Percentiles rank a stretch among this genome's conserved stretches.
These are phyloP conservation scores for Malassezia caprae DNA, from an alignment of 1,284 basidiomycete species.

Conservation along the genomic window DNA sequence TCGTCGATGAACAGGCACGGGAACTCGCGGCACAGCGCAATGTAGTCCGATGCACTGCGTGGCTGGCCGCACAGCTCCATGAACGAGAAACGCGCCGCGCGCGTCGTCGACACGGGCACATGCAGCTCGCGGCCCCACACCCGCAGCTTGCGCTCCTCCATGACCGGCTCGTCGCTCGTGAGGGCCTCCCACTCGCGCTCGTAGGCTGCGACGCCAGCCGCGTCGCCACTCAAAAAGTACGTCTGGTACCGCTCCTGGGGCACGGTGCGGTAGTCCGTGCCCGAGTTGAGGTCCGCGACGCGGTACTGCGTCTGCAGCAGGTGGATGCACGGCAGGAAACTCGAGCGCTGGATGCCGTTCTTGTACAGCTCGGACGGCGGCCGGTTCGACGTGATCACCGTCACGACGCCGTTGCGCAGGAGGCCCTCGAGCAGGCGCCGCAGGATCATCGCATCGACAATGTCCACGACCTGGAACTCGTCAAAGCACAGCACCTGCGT, in stretches of 20 bases:
- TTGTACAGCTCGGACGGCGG: slow-evolving; percentile 96
- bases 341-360: slow-evolving; percentile 95
- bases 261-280: slow-evolving; percentile 59
- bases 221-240: slow-evolving; percentile 70
- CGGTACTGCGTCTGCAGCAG: slow-evolving; percentile 76
- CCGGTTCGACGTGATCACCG: slow-evolving; percentile 93
- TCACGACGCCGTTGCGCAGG: slow-evolving; percentile 78
- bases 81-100: slow-evolving; percentile 78
- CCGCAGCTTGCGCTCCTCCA: slow-evolving; percentile 59
- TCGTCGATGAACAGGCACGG: slow-evolving; percentile 76
- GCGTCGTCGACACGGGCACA: slow-evolving; percentile 56
- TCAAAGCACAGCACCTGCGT: slow-evolving; percentile 76
- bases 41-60: slow-evolving; percentile 84
- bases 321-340: slow-evolving; percentile 89
- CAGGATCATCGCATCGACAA: slow-evolving; percentile 96
- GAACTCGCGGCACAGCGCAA: slow-evolving; percentile 82
- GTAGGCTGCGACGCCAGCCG: slow-evolving; percentile 61
- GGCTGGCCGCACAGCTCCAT: slow-evolving; percentile 77
- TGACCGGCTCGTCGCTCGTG: slow-evolving; percentile 56
- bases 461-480: slow-evolving; percentile 98
- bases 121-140: slow-evolving; percentile 79
- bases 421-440: slow-evolving; percentile 75
- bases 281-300: slow-evolving; percentile 84
- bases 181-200: slow-evolving; percentile 71
- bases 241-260: slow-evolving; percentile 62